Evolutionary conservation across 768 basidiomycete species (phyloP), one percentile per base, ranked within the genome.

Genomic region (Russula emetica): DNA sequence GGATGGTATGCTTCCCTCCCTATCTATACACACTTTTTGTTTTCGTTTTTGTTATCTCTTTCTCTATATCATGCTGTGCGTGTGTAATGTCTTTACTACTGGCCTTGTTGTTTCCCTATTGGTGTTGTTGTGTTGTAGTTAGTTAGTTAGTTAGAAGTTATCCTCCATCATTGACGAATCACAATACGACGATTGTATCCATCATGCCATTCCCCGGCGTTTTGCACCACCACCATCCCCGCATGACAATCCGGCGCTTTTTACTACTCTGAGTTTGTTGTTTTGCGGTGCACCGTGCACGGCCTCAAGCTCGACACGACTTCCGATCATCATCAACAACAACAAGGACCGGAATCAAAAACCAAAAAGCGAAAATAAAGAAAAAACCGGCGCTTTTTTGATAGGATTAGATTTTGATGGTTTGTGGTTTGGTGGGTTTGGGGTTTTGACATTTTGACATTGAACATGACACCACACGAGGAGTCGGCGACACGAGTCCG

Each of bases 221-320:
- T 40, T 38, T 16, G 16, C 38, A 40, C 38, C 16, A 36, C 18
- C 18, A 20, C 2, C 9, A 20, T 7, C 28, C 6, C 51, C 13
- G 30, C 32, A 47, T 58, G 58, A 49, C 54, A 30, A 51, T 50
- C 58, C 47, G 58, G 58, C 49, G 45, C 58, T 59, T 40, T 58
- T 58, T n/a, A 30, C 55, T 13, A 28, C 38, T 40, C 38, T 40
- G 38, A 40, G 38, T 14, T 16, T 6, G 38, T 38, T 18, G 3
- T 36, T 36, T 40, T 40, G 38, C 38, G 38, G 38, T 18, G 38
- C 38, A 38, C 38, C 3, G 32, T 34, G 32, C 34, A 36, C 34
- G 34, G 30, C 30, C 30, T 8, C 30, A n/a, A n/a, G n/a, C n/a
- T n/a, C n/a, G n/a, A n/a, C n/a, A n/a, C n/a, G n/a, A n/a, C n/a